Evolutionary conservation across 1,139 yeast genomes (phyloP), one percentile per base, ranked within the genome.

Genomic region (Pichia sp.): DNA sequence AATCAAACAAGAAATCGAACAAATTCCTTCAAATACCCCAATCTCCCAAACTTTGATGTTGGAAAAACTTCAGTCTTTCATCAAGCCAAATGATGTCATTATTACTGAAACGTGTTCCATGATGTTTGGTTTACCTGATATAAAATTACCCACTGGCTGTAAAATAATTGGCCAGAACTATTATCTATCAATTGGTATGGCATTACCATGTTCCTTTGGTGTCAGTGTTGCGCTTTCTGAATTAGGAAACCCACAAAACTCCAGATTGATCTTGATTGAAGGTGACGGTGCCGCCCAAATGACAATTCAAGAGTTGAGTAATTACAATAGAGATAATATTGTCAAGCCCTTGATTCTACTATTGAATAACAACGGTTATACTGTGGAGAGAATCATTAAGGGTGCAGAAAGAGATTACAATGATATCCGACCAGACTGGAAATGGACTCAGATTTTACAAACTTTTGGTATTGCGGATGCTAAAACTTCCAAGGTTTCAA

Each of bases 251-350:
- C 9, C 9, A 34, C 52, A 55, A 8, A 58, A 65, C 5, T 71
- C 77, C 37, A 73, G 95, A 52, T 72, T 85, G 27, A 65, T 85
- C 23, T 66, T 87, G 8, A 68, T 85, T 29, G 88, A 84, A 67
- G 96, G 96, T 42, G 96, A 88, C 59, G 96, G 96, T 3, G 81
- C 94, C 7, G 87, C 95, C 2, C 95, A 85, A 65, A 84, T 87
- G 95, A 85, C 95, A 2, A 72, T 82, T 40, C 90, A 83, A 63
- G 96, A 87, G 61, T 64, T 86, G 41, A 77, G 92, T 2, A 77
- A 86, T 29, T 80, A 74, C 59, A 64, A 83, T 41, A 73, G 88
- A 47, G 39, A 32, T n/a, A 70, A 75, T 53, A 69, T 72, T 29
- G 68, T 81, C 34, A 73, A 74, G 23, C 84, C 90, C 27, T 74